These are phyloP conservation scores for Ceratobasidium sp. DNA, from an alignment of 1,284 basidiomycete genomes.

Conservation along the genomic window DNA sequence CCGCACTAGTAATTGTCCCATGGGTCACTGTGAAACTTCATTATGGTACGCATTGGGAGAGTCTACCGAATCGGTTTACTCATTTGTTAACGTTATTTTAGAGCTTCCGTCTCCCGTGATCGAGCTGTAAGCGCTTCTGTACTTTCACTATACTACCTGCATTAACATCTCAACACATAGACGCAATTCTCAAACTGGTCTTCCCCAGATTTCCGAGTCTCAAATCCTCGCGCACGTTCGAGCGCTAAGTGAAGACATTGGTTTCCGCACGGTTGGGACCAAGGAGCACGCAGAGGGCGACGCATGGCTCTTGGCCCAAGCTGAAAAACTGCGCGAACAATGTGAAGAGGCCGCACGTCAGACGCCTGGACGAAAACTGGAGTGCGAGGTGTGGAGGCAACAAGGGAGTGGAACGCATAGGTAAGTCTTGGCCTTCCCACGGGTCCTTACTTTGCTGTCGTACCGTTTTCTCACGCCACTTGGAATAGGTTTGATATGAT, in stretches of 20 bases:
- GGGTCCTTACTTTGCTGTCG: conserved; percentile 25
- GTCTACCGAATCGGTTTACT: not conserved
- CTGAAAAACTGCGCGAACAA: conserved; percentile 68
- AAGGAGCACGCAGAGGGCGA: conserved; percentile 89
- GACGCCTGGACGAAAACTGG: conserved; percentile 66
- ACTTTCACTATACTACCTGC: not conserved
- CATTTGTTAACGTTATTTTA: not conserved
- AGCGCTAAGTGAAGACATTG: conserved; percentile 84
- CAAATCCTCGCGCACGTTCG: conserved; percentile 73
- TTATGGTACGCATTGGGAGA: conserved; percentile 14
- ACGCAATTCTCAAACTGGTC: conserved; percentile 55
- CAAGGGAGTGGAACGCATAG: conserved; percentile 86
- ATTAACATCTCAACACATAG: not conserved
- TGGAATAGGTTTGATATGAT: conserved; percentile 84
- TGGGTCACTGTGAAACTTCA: conserved; percentile 33
- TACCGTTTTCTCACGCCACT: conserved; percentile 11
- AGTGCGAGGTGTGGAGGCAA: conserved; percentile 91
- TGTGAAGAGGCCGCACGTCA: conserved; percentile 70
- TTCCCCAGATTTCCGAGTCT: conserved; percentile 78
- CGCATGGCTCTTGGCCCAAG: conserved; percentile 81
- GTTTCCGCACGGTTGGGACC: conserved; percentile 93
- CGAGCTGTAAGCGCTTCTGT: conserved; percentile 18
- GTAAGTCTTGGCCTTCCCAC: conserved; percentile 62
- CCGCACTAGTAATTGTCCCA: conserved; percentile 31
- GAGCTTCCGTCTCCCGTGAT: conserved; percentile 25